Evolutionary conservation across 495 filamentous ascomycete genomes (phyloP).

Genomic region (Alectoria sarmentosa): DNA sequence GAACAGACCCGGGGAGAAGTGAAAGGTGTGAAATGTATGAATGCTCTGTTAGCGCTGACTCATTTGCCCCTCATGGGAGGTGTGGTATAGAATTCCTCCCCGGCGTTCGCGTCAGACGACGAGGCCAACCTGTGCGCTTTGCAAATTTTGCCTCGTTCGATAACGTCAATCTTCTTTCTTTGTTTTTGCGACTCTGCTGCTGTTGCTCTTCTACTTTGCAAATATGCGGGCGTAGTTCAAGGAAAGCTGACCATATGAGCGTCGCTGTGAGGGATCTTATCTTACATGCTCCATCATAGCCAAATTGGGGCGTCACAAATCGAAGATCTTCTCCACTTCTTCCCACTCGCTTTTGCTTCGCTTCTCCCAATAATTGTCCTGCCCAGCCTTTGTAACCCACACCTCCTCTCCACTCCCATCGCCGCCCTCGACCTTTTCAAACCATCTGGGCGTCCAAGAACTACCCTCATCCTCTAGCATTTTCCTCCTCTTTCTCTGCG

Average conservation of each 20-base stretch:
- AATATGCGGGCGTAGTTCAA: neutral
- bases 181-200: neutral
- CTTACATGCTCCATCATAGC: neutral
- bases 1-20: too few species aligned
- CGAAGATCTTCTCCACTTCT: constrained; percentile 67
- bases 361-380: constrained; percentile 90
- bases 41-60: neutral
- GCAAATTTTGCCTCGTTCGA: too few species aligned
- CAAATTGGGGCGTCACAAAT: constrained; percentile 21
- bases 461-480: constrained; percentile 68
- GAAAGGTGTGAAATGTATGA: too few species aligned
- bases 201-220: neutral
- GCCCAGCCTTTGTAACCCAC: constrained; percentile 74
- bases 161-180: neutral
- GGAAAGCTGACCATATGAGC: neutral
- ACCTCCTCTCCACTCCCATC: constrained; percentile 55
- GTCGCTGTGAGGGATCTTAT: too few species aligned
- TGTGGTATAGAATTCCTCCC: neutral
- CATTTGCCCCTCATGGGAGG: neutral
- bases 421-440: constrained; percentile 51
- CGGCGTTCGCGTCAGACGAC: too few species aligned
- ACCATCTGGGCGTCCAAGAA: constrained; percentile 72
- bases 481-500: constrained; percentile 66
- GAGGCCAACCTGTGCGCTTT: too few species aligned
- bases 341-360: constrained; percentile 61